These are phyloP conservation scores for Candida ficus DNA, from an alignment of 805 yeast genomes.

Conservation along the genomic window DNA sequence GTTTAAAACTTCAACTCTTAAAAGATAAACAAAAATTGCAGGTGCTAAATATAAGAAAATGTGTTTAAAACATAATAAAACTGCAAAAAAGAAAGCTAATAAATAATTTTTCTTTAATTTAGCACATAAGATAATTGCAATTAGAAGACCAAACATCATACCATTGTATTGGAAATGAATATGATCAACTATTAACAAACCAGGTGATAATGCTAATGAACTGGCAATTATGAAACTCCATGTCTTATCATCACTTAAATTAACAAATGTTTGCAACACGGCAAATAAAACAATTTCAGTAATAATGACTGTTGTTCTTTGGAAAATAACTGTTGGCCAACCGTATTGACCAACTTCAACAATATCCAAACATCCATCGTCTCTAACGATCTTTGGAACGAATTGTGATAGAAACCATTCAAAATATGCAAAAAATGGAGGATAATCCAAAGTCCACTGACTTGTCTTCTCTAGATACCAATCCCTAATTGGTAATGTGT, in stretches of 20 bases:
- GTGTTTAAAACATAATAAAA: conserved; percentile 87
- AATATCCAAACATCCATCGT: conserved; percentile 77
- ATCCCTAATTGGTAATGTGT: conserved; percentile 59
- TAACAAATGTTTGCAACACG: conserved; percentile 67
- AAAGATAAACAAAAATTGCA: conserved; percentile 76
- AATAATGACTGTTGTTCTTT: conserved; percentile 71
- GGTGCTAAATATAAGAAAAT: conserved; percentile 92
- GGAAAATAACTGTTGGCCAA: conserved; percentile 76
- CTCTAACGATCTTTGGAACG: conserved; percentile 55
- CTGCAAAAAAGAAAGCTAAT: conserved; percentile 68
- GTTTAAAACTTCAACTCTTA: conserved; percentile 66
- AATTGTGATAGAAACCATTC: conserved; percentile 75
- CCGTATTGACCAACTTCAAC: conserved; percentile 64
- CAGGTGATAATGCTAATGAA: conserved; percentile 83
- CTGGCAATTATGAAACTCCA: conserved; percentile 70
- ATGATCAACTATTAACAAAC: conserved; percentile 85
- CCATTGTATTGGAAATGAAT: conserved; percentile 98
- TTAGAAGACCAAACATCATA: conserved; percentile 78
- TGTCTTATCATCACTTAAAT: conserved; percentile 37
- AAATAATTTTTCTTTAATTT: conserved; percentile 47
- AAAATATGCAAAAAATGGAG: conserved; percentile 96
- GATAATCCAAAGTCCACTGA: conserved; percentile 96
- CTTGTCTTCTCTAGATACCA: conserved; percentile 82
- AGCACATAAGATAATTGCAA: conserved; percentile 70
- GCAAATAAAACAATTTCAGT: conserved; percentile 69